A percentile compares a stretch with the other conserved stretches of the same genome.
phyloP scores from a whole-genome alignment of 148 eudicot genomes.

The Chenopodium album region DNA sequence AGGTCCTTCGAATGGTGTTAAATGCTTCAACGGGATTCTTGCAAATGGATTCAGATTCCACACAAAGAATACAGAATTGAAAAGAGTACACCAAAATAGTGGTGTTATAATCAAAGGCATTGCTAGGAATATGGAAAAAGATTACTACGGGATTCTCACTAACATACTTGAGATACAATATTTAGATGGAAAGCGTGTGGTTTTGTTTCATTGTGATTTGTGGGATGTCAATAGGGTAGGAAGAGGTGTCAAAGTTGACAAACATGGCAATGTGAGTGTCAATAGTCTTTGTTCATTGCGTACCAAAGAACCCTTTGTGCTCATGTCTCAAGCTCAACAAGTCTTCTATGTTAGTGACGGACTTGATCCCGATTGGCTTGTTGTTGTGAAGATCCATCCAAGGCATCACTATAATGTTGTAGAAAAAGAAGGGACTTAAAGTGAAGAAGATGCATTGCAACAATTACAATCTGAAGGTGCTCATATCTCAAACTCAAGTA shows the following conservation, averaged over 20 bases:
- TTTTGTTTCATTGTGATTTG: slow-evolving; percentile 17
- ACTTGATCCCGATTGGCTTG: slow-evolving; percentile 8
- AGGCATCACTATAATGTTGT: slow-evolving; percentile 7
- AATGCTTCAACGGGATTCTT: background rate
- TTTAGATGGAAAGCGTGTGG: background rate
- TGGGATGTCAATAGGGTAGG: slow-evolving; percentile 16
- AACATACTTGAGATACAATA: slow-evolving; percentile 12
- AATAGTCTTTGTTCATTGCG: no score
- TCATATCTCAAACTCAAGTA: background rate
- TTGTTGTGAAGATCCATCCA: slow-evolving; percentile 4
- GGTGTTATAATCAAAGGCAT: background rate
- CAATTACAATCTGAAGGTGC: background rate
- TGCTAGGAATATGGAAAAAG: no score
- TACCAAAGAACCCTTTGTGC: no score
- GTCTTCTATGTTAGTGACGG: no score
- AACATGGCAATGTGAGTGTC: background rate
- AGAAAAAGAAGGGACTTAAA: background rate
- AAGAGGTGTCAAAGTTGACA: slow-evolving; percentile 17
- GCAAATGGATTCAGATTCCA: slow-evolving; percentile 10
- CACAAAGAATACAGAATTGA: background rate
- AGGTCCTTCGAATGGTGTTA: slow-evolving; percentile 3
- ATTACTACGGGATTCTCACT: background rate
- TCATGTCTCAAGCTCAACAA: no score
- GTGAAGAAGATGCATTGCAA: slow-evolving; percentile 8
- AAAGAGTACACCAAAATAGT: background rate